Evolutionary conservation across 495 filamentous ascomycete genomes (phyloP).

Genomic region (Annulohypoxylon stygium): DNA sequence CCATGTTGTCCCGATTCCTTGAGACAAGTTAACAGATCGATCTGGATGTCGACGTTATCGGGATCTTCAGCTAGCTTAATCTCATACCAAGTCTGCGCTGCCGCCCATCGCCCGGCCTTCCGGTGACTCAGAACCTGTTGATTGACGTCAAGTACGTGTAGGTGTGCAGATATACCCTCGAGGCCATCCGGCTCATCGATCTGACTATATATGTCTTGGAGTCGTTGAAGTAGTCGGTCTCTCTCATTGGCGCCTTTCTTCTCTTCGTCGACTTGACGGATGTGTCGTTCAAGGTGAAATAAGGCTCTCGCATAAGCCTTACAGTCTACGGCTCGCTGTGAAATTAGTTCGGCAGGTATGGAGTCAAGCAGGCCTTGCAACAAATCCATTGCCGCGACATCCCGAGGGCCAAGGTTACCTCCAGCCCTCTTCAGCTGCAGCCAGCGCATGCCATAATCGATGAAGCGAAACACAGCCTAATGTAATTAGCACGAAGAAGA

Average conservation of each 20-base stretch:
- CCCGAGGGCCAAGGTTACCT: conserved; percentile 51
- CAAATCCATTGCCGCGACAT: conserved; percentile 52
- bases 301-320: conserved; percentile 91
- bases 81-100: conserved; percentile 98
- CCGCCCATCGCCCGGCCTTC: conserved; percentile 96
- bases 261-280: conserved; percentile 63
- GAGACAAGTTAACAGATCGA: conserved; percentile 87
- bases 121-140: conserved; percentile 93
- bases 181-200: conserved; percentile 98
- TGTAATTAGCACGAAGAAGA: not conserved
- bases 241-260: conserved; percentile 57
- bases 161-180: conserved; percentile 88
- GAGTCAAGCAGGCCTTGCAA: conserved; percentile 64
- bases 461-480: conserved; percentile 87
- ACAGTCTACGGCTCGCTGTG: conserved; percentile 87
- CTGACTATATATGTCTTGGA: conserved; percentile 94
- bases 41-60: conserved; percentile 78
- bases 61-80: conserved; percentile 83
- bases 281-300: conserved; percentile 94
- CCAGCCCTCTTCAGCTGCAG: conserved; percentile 77
- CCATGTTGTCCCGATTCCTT: conserved; percentile 93
- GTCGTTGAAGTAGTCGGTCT: conserved; percentile 73
- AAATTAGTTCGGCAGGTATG: conserved; percentile 88
- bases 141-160: conserved; percentile 84
- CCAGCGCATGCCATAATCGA: conserved; percentile 94